These are phyloP conservation scores for Hemileia vastatrix DNA, from an alignment of 1,284 basidiomycete genomes.

Conservation along the genomic window DNA sequence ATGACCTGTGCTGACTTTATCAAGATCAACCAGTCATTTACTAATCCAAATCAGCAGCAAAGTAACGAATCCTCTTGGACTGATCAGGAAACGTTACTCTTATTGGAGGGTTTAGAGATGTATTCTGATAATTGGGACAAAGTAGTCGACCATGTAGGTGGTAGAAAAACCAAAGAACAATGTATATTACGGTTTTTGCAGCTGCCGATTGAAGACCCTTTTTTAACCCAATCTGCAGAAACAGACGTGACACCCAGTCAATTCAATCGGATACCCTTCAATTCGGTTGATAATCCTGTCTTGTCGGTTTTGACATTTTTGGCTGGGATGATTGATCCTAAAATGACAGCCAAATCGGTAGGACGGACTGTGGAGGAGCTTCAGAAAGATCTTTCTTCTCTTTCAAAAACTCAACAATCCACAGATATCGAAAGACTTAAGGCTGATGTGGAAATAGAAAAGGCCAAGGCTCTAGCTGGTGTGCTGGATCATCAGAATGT, in stretches of 20 bases:
- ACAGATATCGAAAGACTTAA: slow-evolving; percentile 37
- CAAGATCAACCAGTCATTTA: slow-evolving; percentile 55
- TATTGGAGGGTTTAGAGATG: slow-evolving; percentile 95
- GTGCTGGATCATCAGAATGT: slow-evolving; percentile 1
- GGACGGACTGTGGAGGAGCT: slow-evolving; percentile 56
- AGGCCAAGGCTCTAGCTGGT: slow-evolving; percentile 17
- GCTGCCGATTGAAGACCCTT: slow-evolving; percentile 92
- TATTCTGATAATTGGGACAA: slow-evolving; percentile 93
- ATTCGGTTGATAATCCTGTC: slow-evolving; percentile 91
- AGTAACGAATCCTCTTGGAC: slow-evolving; percentile 62
- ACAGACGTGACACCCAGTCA: slow-evolving; percentile 55
- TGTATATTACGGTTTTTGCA: slow-evolving; percentile 93
- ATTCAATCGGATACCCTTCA: slow-evolving; percentile 64
- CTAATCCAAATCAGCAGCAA: slow-evolving; percentile 51
- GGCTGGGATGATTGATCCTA: slow-evolving; percentile 81
- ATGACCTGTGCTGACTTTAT: slow-evolving; percentile 99
- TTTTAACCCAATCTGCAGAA: slow-evolving; percentile 51
- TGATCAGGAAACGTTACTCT: slow-evolving; percentile 75
- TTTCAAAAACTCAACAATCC: slow-evolving; percentile 3
- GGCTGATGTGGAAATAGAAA: slow-evolving; percentile 48
- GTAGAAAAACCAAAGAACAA: slow-evolving; percentile 71
- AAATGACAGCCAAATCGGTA: slow-evolving; percentile 82
- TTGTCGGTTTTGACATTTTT: slow-evolving; percentile 98
- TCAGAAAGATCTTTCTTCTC: slow-evolving; percentile 47
- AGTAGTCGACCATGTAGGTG: slow-evolving; percentile 84